A percentile compares a stretch with the other conserved stretches of the same genome.
Conservation (phyloP, 352 stramenopile species). For the Plasmopara viticola region DNA sequence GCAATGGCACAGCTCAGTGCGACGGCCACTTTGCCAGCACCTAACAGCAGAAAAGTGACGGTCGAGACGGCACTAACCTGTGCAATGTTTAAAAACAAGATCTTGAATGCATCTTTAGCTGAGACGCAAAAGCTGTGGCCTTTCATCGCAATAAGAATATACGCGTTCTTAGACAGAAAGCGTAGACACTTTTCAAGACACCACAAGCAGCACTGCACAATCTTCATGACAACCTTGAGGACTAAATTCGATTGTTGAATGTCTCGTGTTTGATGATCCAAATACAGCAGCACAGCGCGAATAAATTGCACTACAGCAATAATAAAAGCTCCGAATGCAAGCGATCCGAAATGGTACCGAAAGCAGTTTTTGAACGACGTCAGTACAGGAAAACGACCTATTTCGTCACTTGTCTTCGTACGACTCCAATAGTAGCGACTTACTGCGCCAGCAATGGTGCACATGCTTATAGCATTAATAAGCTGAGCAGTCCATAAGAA, state of each 20-base stretch:
- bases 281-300: conserved; percentile 86
- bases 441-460: conserved; percentile 89
- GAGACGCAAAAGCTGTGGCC: conserved; percentile 72
- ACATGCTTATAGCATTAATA: conserved; percentile 94
- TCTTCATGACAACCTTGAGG: conserved; percentile 80
- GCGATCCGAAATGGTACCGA: conserved; percentile 92
- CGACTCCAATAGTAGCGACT: conserved; percentile 92
- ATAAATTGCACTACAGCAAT: conserved; percentile 96
- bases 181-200: conserved; percentile 93
- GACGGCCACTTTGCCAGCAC: conserved; percentile 89
- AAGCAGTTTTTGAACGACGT: conserved; percentile 72
- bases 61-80: conserved; percentile 84
- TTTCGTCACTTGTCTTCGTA: conserved; percentile 51
- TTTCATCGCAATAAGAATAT: conserved; percentile 86
- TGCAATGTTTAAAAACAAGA: conserved; percentile 89
- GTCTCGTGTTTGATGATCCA: conserved; percentile 89
- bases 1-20: conserved; percentile 45
- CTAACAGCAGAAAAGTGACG: conserved; percentile 86
- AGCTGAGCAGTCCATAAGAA: conserved; percentile 96
- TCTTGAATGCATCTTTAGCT: conserved; percentile 90
- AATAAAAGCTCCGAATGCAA: conserved; percentile 94
- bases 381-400: conserved; percentile 59
- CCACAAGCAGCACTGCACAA: conserved; percentile 91
- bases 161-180: conserved; percentile 97
- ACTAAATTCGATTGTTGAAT: conserved; percentile 68